A percentile compares a stretch with the other conserved stretches of the same genome.
Evolutionary conservation across 2,329 filamentous ascomycete species (phyloP).

Genomic region (Apiospora pterosperma): DNA sequence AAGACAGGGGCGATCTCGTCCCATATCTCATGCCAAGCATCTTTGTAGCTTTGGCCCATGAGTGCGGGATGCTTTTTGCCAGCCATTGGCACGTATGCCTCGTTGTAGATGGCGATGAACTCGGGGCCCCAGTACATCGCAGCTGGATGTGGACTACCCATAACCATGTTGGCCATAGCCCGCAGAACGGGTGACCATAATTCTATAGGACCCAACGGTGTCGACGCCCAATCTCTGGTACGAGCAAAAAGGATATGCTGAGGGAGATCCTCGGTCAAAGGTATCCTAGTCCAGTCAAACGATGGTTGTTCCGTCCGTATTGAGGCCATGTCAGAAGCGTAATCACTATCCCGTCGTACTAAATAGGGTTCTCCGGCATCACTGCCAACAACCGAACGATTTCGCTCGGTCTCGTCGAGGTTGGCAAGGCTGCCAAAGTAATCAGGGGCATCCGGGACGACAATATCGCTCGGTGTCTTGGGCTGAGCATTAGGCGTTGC

Average conservation of each 20-base stretch:
- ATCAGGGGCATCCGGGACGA: slow-evolving; percentile 23
- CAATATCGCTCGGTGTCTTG: slow-evolving; percentile 30
- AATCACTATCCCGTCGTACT: slow-evolving; percentile 15
- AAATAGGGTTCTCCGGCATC: slow-evolving; percentile 18
- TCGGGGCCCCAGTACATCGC: slow-evolving; percentile 79
- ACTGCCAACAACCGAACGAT: slow-evolving; percentile 14
- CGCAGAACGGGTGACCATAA: slow-evolving; percentile 69
- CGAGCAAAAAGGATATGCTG: slow-evolving; percentile 71
- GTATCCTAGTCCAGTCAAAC: slow-evolving; percentile 80
- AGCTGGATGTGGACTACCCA: slow-evolving; percentile 72
- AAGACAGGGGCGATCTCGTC: slow-evolving; percentile 66
- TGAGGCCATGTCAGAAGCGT: slow-evolving; percentile 17
- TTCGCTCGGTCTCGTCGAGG: slow-evolving; percentile 15
- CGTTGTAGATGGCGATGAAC: slow-evolving; percentile 67
- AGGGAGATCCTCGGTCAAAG: slow-evolving; percentile 59
- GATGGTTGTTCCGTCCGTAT: slow-evolving; percentile 41
- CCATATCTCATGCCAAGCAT: slow-evolving; percentile 75
- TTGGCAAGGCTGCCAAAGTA: slow-evolving; percentile 25
- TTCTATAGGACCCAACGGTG: slow-evolving; percentile 72
- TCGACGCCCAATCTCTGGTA: slow-evolving; percentile 69
- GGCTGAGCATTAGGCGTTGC: slow-evolving; percentile 31
- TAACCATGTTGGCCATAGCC: slow-evolving; percentile 77
- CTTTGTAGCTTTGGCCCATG: slow-evolving; percentile 69
- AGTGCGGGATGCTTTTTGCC: slow-evolving; percentile 73
- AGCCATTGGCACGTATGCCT: slow-evolving; percentile 66